Percentiles rank a stretch among this genome's conserved stretches.
These are phyloP conservation scores for Talaromyces pinophilus DNA, from an alignment of 2,329 filamentous ascomycete genomes.

Conservation along the genomic window DNA sequence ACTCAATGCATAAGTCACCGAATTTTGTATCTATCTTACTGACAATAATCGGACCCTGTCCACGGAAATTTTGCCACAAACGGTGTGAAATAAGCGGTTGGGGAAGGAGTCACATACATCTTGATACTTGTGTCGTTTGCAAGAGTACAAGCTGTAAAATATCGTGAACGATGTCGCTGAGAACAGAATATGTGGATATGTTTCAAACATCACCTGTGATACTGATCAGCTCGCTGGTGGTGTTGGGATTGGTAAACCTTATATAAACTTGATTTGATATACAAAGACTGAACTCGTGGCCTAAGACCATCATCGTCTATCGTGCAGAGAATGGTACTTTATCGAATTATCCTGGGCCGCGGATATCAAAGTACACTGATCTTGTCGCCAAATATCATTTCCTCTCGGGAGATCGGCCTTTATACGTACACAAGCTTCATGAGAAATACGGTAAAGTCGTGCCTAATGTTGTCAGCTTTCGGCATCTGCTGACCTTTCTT, in stretches of 20 bases:
- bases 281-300: neutral
- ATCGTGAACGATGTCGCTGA: neutral
- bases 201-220: neutral
- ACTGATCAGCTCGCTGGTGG: neutral
- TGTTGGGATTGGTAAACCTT: conserved; percentile 5
- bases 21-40: neutral
- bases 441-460: conserved; percentile 32
- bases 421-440: conserved; percentile 33
- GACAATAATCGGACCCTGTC: neutral
- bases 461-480: no score
- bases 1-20: no score
- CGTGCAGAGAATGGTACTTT: conserved; percentile 19
- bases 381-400: conserved; percentile 29
- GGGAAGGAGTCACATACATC: neutral
- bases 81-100: neutral
- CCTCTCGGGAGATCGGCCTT: conserved; percentile 26
- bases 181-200: neutral
- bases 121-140: neutral
- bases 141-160: neutral
- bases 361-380: conserved; percentile 32
- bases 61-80: neutral
- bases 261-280: neutral
- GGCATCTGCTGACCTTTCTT: neutral
- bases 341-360: conserved; percentile 29
- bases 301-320: neutral